Percentiles rank a stretch among this genome's conserved stretches.
Conservation (phyloP, 306 rosid species). For the Acacia confusa region DNA sequence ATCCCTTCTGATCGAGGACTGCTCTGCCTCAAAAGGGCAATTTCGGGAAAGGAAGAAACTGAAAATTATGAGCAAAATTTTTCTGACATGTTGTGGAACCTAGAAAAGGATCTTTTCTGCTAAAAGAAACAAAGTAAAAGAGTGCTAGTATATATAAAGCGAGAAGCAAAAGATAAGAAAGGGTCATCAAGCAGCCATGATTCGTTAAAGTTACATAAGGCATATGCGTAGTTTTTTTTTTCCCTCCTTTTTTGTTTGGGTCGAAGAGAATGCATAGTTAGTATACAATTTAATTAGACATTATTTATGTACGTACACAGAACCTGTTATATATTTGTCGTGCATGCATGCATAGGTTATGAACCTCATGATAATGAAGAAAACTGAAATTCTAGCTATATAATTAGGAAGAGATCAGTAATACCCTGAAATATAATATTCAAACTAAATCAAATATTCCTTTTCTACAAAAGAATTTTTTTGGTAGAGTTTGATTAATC, state of each 20-base stretch:
- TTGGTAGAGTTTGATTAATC: neutral
- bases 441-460: neutral
- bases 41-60: constrained; percentile 9
- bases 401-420: neutral
- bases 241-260: too few species aligned
- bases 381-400: constrained; percentile 8
- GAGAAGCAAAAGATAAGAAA: constrained; percentile 34
- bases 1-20: constrained; percentile 8
- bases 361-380: neutral
- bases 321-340: neutral
- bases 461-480: neutral
- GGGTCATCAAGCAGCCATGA: constrained; percentile 23
- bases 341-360: neutral
- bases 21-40: constrained; percentile 8
- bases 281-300: neutral
- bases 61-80: neutral
- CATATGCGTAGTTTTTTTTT: neutral
- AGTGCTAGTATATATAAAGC: neutral
- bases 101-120: constrained; percentile 21
- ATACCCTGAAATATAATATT: neutral
- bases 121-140: constrained; percentile 27
- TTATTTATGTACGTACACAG: neutral
- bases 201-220: neutral
- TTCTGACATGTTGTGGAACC: constrained; percentile 6
- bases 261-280: neutral